These are phyloP conservation scores for Blastomyces emzantsi DNA, from an alignment of 2,329 filamentous ascomycete genomes.

Conservation along the genomic window DNA sequence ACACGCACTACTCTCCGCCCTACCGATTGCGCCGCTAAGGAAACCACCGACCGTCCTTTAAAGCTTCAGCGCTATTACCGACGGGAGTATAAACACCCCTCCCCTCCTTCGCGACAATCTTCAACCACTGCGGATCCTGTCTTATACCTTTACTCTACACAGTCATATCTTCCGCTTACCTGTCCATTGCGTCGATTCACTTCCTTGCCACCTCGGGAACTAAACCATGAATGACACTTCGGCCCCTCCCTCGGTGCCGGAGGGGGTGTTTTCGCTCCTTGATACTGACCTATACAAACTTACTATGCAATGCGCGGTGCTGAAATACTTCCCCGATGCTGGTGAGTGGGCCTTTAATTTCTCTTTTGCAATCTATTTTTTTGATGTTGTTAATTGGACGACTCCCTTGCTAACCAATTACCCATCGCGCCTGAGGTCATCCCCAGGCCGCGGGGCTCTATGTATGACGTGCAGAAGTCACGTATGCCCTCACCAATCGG, in stretches of 20 bases:
- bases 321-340: slow-evolving; percentile 77
- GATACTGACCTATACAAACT: slow-evolving; percentile 90
- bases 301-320: slow-evolving; percentile 96
- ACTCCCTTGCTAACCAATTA: background rate
- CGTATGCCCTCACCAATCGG: slow-evolving; percentile 90
- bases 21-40: no score
- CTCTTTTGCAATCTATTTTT: background rate
- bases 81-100: no score
- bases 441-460: background rate
- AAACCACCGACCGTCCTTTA: no score
- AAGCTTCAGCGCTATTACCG: no score
- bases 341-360: slow-evolving; percentile 26
- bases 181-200: background rate
- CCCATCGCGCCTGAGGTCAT: background rate
- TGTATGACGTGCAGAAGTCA: slow-evolving; percentile 51
- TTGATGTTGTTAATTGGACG: background rate
- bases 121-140: background rate
- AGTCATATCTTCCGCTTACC: background rate
- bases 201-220: background rate
- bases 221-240: background rate
- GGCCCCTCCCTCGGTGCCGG: slow-evolving; percentile 31
- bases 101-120: background rate
- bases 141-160: background rate
- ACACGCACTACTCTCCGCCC: no score
- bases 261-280: slow-evolving; percentile 72